Percentiles rank a stretch among this genome's conserved stretches.
Conservation (phyloP, 805 yeast genomes). For the Yarrowia sp. region DNA sequence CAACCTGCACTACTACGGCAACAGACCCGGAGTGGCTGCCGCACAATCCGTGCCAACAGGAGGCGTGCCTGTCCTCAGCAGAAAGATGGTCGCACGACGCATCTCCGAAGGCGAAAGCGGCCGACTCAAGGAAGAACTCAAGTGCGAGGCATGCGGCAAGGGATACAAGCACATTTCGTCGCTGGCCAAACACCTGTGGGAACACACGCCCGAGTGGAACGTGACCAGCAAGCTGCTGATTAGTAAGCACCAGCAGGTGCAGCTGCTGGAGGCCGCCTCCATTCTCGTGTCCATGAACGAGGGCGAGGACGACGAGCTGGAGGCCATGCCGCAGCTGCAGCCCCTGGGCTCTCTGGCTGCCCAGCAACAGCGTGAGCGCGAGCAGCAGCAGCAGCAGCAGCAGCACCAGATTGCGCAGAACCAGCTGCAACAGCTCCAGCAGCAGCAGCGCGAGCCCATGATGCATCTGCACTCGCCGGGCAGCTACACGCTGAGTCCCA, state of each 20-base stretch:
- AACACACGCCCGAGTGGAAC: constrained; percentile 92
- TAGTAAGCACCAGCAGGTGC: constrained; percentile 87
- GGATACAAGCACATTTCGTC: constrained; percentile 86
- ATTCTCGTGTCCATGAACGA: constrained; percentile 70
- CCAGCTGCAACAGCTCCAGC: constrained; percentile 15
- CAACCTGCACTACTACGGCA: constrained; percentile 21
- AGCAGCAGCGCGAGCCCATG: constrained; percentile 4
- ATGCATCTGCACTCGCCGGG: constrained; percentile 14
- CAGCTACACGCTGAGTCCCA: background rate
- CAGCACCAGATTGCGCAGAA: constrained; percentile 17
- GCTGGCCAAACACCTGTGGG: constrained; percentile 88
- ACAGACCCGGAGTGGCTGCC: background rate
- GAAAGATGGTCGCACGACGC: constrained; percentile 71
- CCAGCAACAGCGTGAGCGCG: background rate
- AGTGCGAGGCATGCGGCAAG: constrained; percentile 88
- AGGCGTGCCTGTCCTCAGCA: constrained; percentile 29
- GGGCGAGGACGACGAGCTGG: constrained; percentile 35
- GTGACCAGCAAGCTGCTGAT: constrained; percentile 75
- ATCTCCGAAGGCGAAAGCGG: constrained; percentile 86
- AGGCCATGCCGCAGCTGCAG: background rate
- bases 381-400: constrained; percentile 10
- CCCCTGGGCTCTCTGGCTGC: background rate
- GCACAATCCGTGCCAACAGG: constrained; percentile 30
- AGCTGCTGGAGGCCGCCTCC: constrained; percentile 66
- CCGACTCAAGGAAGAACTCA: constrained; percentile 73